Percentiles rank a stretch among this genome's conserved stretches.
Conservation (phyloP, 352 stramenopile genomes). For the Phytophthora chlamydospora region DNA sequence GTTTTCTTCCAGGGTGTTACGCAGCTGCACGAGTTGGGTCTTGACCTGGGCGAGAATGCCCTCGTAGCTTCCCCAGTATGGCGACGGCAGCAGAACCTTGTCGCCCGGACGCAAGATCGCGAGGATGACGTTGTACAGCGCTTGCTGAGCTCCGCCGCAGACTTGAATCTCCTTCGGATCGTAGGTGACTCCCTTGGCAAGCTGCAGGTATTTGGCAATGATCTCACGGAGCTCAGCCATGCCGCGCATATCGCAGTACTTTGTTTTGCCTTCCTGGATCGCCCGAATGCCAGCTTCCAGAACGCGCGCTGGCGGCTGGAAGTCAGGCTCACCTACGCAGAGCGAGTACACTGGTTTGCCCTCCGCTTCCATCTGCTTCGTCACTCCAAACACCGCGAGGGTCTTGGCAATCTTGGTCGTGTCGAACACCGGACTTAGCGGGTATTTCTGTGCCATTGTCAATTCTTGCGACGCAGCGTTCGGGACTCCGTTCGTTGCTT, state of each 20-base stretch:
- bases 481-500: constrained; percentile 6
- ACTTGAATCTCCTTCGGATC: constrained; percentile 94
- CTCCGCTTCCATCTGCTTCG: constrained; percentile 95
- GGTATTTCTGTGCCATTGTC: constrained; percentile 64
- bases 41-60: constrained; percentile 93
- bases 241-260: constrained; percentile 95
- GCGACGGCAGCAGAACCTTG: constrained; percentile 95
- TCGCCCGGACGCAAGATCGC: constrained; percentile 90
- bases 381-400: constrained; percentile 93
- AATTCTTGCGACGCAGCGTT: constrained; percentile 7
- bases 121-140: constrained; percentile 92
- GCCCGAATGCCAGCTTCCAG: constrained; percentile 86
- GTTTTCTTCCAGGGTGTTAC: constrained; percentile 87
- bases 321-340: constrained; percentile 97
- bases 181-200: constrained; percentile 91
- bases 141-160: constrained; percentile 95
- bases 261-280: constrained; percentile 83
- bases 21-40: constrained; percentile 88
- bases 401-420: constrained; percentile 90
- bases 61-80: constrained; percentile 97
- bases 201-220: constrained; percentile 89
- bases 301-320: constrained; percentile 87
- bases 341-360: constrained; percentile 92
- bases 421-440: constrained; percentile 80
- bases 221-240: constrained; percentile 85